phyloP scores from a whole-genome alignment of 2,329 filamentous ascomycete species.

The Cercospora beticola region DNA sequence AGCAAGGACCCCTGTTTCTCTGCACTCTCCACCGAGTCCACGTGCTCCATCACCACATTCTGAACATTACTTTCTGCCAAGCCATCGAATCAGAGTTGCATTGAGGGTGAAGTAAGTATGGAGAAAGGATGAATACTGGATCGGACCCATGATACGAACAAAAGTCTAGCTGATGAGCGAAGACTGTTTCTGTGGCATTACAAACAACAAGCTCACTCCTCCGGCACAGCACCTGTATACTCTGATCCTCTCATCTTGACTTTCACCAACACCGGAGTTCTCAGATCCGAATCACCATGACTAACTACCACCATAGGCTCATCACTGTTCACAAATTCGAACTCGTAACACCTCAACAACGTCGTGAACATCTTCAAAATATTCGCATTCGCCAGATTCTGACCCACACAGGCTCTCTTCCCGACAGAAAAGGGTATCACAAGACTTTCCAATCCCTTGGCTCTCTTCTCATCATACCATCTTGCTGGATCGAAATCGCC shows the following conservation, averaged over 20 bases:
- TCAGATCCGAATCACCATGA: not conserved
- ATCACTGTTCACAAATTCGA: slow-evolving; percentile 8
- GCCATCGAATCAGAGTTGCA: not conserved
- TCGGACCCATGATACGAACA: not conserved
- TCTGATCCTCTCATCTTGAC: not conserved
- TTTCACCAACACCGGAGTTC: slow-evolving; percentile 4
- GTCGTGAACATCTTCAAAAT: slow-evolving; percentile 9
- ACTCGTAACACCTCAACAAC: slow-evolving; percentile 1
- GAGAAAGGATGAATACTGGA: not conserved
- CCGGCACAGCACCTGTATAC: not conserved
- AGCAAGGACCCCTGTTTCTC: not conserved
- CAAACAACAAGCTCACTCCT: not conserved
- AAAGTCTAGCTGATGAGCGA: not conserved
- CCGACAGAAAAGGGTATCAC: slow-evolving; percentile 9
- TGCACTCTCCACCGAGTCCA: not conserved
- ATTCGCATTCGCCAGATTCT: slow-evolving; percentile 8
- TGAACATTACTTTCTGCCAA: not conserved
- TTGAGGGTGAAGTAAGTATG: not conserved
- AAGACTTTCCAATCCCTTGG: not conserved
- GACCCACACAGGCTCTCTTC: slow-evolving; percentile 10
- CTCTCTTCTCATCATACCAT: slow-evolving; percentile 10
- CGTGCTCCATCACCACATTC: not conserved
- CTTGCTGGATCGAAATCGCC: slow-evolving; percentile 5
- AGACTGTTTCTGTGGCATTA: not conserved
- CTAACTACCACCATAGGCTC: not conserved